These are phyloP conservation scores for Penicillium vulpinum DNA, from an alignment of 2,329 filamentous ascomycete species.

Conservation along the genomic window DNA sequence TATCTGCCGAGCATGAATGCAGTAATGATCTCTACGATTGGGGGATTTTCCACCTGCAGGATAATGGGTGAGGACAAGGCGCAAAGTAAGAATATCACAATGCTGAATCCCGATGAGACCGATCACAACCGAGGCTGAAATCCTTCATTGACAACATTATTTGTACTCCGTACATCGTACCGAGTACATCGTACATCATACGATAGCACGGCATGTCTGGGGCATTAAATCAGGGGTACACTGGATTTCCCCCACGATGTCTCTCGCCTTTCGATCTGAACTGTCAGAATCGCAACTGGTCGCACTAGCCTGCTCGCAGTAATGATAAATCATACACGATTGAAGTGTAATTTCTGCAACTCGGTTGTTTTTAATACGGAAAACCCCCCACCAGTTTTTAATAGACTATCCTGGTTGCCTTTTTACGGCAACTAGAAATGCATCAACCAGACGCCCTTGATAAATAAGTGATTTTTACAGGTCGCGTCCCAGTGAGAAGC, in stretches of 20 bases:
- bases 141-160: neutral
- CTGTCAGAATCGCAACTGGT: conserved; percentile 24
- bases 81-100: neutral
- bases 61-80: conserved; percentile 5
- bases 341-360: conserved; percentile 11
- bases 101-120: neutral
- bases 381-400: neutral
- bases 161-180: neutral
- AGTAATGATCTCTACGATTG: conserved; percentile 11
- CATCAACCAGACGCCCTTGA: neutral
- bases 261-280: conserved; percentile 26
- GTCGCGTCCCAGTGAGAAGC: neutral
- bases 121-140: neutral
- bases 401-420: conserved; percentile 6
- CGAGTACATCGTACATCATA: neutral
- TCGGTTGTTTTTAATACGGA: conserved; percentile 8
- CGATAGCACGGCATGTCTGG: neutral
- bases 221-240: neutral
- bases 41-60: conserved; percentile 10
- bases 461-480: neutral
- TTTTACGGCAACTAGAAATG: conserved; percentile 7
- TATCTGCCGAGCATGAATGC: conserved; percentile 19
- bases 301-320: conserved; percentile 15
- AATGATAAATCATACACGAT: conserved; percentile 16
- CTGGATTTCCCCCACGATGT: conserved; percentile 17